A percentile compares a stretch with the other conserved stretches of the same genome.
phyloP scores from a whole-genome alignment of 2,329 filamentous ascomycete genomes.

The Lasiodiplodia theobromae region DNA sequence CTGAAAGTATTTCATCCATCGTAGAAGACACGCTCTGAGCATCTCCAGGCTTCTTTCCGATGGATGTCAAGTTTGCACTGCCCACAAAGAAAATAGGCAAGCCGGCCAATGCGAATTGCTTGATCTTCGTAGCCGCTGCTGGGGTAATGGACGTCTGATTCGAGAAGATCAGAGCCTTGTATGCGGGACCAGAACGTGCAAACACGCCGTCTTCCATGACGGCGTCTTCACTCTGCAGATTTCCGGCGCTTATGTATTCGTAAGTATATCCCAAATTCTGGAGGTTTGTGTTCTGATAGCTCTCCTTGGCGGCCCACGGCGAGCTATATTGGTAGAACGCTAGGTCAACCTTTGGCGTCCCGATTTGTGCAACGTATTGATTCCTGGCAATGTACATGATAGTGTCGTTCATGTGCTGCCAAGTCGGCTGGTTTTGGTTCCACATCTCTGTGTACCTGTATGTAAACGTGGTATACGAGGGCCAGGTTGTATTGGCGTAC shows the following conservation, averaged over 20 bases:
- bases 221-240: constrained; percentile 51
- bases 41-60: constrained; percentile 11
- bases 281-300: constrained; percentile 33
- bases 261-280: constrained; percentile 48
- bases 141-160: constrained; percentile 48
- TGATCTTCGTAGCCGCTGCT: constrained; percentile 43
- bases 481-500: constrained; percentile 59
- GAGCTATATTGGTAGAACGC: constrained; percentile 47
- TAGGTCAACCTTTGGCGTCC: constrained; percentile 51
- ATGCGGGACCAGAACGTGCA: constrained; percentile 48
- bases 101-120: constrained; percentile 46
- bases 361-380: constrained; percentile 49
- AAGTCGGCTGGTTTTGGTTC: constrained; percentile 51
- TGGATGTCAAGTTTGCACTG: constrained; percentile 20
- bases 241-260: constrained; percentile 55
- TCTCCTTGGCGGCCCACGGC: constrained; percentile 30
- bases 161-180: constrained; percentile 52
- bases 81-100: constrained; percentile 53
- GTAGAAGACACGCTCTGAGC: not conserved
- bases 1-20: not conserved
- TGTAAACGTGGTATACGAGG: constrained; percentile 54
- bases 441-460: constrained; percentile 53
- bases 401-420: constrained; percentile 48
- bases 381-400: constrained; percentile 49
- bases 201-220: constrained; percentile 47